phyloP scores from a whole-genome alignment of 768 basidiomycete species.

The Sutorius australiensis region DNA sequence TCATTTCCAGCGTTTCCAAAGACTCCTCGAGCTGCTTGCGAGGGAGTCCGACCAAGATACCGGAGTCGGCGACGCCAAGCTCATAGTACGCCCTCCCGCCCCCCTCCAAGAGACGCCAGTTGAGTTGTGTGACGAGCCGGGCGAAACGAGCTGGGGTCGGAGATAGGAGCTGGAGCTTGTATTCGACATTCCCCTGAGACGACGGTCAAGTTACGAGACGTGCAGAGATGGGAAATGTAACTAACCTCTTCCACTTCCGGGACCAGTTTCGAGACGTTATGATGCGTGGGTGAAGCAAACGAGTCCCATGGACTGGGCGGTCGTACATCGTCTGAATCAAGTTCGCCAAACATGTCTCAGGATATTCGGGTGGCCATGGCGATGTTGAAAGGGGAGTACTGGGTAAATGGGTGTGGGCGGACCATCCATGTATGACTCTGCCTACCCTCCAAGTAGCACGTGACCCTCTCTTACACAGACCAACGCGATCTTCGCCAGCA shows the following conservation, averaged over 20 bases:
- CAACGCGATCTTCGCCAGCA: neutral
- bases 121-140: slow-evolving; percentile 89
- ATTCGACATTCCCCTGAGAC: slow-evolving; percentile 81
- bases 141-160: slow-evolving; percentile 74
- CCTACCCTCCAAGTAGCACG: slow-evolving; percentile 5
- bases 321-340: slow-evolving; percentile 73
- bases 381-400: neutral
- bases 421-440: neutral
- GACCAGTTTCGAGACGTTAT: slow-evolving; percentile 55
- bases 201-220: neutral
- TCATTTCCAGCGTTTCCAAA: slow-evolving; percentile 83
- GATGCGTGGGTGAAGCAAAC: slow-evolving; percentile 47
- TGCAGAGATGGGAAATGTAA: neutral
- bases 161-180: slow-evolving; percentile 85
- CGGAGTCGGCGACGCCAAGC: slow-evolving; percentile 81
- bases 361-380: slow-evolving; percentile 61
- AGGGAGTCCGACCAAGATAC: slow-evolving; percentile 77
- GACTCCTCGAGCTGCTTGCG: slow-evolving; percentile 73
- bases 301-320: slow-evolving; percentile 83
- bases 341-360: slow-evolving; percentile 72
- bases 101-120: slow-evolving; percentile 89
- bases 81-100: slow-evolving; percentile 84
- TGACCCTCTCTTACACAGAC: slow-evolving; percentile 8
- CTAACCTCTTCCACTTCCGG: slow-evolving; percentile 70
- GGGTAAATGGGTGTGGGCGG: neutral